phyloP scores from a whole-genome alignment of 495 filamentous ascomycete species.

The Letharia columbiana region DNA sequence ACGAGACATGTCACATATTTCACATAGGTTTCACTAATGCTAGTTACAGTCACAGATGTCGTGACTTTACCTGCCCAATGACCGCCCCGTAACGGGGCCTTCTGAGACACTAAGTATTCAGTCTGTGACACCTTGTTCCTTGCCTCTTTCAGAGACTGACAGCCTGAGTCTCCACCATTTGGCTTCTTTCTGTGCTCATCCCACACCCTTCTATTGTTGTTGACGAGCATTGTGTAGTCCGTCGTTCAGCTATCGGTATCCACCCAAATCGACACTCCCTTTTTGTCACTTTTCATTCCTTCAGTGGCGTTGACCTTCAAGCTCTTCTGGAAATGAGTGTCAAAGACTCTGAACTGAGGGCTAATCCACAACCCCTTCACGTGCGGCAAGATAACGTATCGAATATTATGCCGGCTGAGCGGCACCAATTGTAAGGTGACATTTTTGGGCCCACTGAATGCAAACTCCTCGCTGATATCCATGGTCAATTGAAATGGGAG shows the following conservation, averaged over 20 bases:
- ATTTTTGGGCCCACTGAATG: constrained; percentile 82
- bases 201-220: not conserved
- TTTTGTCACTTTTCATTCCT: constrained; percentile 65
- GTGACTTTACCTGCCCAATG: not conserved
- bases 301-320: constrained; percentile 63
- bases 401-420: constrained; percentile 58
- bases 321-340: constrained; percentile 84
- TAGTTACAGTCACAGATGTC: not conserved
- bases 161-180: not conserved
- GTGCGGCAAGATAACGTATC: constrained; percentile 57
- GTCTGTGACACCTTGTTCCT: not conserved
- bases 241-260: constrained; percentile 38
- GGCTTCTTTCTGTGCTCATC: not conserved
- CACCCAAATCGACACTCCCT: constrained; percentile 62
- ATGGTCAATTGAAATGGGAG: constrained; percentile 85
- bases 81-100: not conserved
- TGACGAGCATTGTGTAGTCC: not conserved
- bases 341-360: constrained; percentile 64
- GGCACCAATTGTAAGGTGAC: constrained; percentile 70
- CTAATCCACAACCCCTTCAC: constrained; percentile 59
- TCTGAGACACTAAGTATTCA: not conserved
- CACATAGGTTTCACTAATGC: not conserved
- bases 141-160: not conserved
- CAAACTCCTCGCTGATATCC: constrained; percentile 88
- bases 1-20: not conserved